Evolutionary conservation across 2,329 filamentous ascomycete species (phyloP).

Genomic region (Balansia obtecta): DNA sequence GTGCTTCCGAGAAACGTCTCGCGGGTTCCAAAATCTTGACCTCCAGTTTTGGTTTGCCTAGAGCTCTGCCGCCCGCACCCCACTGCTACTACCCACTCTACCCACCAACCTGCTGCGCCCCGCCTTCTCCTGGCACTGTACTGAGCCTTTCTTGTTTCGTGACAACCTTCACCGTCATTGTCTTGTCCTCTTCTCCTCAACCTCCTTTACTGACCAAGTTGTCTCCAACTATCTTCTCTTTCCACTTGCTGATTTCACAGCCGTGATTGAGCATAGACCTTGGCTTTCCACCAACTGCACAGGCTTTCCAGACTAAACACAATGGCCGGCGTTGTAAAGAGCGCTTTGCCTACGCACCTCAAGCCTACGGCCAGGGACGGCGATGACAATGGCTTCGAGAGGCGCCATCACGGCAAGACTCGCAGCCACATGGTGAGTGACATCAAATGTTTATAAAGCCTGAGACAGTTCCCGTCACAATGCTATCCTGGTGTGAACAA

Average conservation of each 20-base stretch:
- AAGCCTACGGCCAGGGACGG: constrained; percentile 43
- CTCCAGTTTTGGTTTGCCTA: background rate
- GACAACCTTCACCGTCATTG: background rate
- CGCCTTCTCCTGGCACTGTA: constrained; percentile 1
- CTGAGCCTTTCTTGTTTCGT: background rate
- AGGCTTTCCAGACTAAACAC: constrained; percentile 12
- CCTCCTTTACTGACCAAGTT: background rate
- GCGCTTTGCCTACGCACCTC: constrained; percentile 73
- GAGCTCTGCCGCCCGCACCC: constrained; percentile 1
- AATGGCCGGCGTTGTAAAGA: constrained; percentile 62
- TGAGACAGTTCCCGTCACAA: background rate
- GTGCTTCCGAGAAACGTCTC: background rate
- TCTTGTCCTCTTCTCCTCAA: background rate
- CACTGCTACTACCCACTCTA: too few relatives aligned
- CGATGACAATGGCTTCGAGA: constrained; percentile 38
- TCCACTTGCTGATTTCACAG: background rate
- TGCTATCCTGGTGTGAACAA: background rate
- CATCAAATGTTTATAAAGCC: background rate
- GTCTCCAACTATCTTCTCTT: background rate
- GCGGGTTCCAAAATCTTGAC: background rate
- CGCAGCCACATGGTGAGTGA: constrained; percentile 72
- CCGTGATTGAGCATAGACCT: background rate
- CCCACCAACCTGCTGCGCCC: background rate
- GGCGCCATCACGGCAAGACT: constrained; percentile 72
- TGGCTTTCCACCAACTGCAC: background rate